Conservation (phyloP, 2,329 filamentous ascomycete genomes). For the Neofusicoccum laricinum region DNA sequence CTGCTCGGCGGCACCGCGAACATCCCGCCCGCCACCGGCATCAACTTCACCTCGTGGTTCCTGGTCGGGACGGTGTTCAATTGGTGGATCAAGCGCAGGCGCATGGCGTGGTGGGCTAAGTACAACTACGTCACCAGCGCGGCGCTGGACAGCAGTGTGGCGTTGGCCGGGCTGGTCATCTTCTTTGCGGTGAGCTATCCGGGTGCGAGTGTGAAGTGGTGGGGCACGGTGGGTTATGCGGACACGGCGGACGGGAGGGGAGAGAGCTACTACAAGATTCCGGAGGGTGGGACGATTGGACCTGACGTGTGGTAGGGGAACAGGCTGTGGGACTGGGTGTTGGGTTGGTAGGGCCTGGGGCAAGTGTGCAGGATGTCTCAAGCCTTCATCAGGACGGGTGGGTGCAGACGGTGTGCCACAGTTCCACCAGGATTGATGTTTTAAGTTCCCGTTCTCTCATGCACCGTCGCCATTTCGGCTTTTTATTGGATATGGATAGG, state of each 20-base stretch:
- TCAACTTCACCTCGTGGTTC: slow-evolving; percentile 70
- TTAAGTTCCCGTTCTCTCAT: too few species aligned
- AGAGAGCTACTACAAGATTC: slow-evolving; percentile 4
- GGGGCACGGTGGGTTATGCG: slow-evolving; percentile 53
- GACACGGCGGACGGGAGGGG: slow-evolving; percentile 44
- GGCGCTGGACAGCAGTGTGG: slow-evolving; percentile 66
- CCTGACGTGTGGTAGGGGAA: neutral
- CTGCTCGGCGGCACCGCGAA: slow-evolving; percentile 25
- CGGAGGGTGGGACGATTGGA: neutral
- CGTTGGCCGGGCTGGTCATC: slow-evolving; percentile 64
- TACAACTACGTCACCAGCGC: slow-evolving; percentile 76
- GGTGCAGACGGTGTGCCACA: too few species aligned
- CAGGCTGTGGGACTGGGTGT: too few species aligned
- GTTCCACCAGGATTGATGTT: too few species aligned
- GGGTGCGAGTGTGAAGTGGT: slow-evolving; percentile 58
- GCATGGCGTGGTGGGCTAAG: slow-evolving; percentile 71
- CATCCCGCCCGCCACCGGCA: slow-evolving; percentile 64
- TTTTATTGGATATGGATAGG: too few species aligned
- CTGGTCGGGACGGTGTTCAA: slow-evolving; percentile 67
- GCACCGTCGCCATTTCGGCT: too few species aligned
- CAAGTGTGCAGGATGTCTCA: too few species aligned
- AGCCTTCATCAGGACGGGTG: too few species aligned
- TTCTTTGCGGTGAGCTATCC: slow-evolving; percentile 67
- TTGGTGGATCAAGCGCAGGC: slow-evolving; percentile 62
- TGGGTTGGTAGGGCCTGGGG: neutral